Percentiles rank a stretch among this genome's conserved stretches.
Evolutionary conservation across 495 filamentous ascomycete species (phyloP).

Genomic region (Xylaria curta): DNA sequence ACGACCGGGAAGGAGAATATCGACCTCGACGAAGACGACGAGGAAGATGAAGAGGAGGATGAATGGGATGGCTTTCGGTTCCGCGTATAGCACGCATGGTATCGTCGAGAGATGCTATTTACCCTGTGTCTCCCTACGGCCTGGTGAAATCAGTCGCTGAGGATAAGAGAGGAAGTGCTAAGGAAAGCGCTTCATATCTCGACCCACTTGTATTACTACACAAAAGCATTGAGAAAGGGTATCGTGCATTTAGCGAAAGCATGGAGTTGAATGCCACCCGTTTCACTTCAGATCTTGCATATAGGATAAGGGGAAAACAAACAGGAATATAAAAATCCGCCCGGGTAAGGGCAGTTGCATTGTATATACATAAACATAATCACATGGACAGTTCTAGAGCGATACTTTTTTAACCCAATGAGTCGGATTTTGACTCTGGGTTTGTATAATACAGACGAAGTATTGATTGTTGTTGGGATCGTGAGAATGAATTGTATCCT

Average conservation of each 20-base stretch:
- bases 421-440: neutral
- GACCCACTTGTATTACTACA: constrained; percentile 14
- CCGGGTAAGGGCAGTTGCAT: constrained; percentile 1
- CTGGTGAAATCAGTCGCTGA: neutral
- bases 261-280: neutral
- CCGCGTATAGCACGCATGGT: constrained; percentile 40
- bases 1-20: constrained; percentile 30
- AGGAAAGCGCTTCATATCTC: neutral
- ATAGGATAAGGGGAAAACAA: neutral
- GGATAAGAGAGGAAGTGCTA: neutral
- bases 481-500: neutral
- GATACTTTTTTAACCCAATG: neutral
- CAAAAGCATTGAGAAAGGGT: constrained; percentile 8
- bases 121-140: neutral
- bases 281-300: neutral
- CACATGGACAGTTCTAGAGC: neutral
- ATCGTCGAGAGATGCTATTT: neutral
- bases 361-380: constrained; percentile 11
- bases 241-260: constrained; percentile 18
- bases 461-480: neutral
- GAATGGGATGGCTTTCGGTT: constrained; percentile 77
- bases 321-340: neutral
- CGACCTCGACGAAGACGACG: constrained; percentile 60
- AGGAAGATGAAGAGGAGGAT: constrained; percentile 63
- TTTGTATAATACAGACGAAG: constrained; percentile 2